Percentiles rank a stretch among this genome's conserved stretches.
These are phyloP conservation scores for Pseudohyphozyma bogoriensis DNA, from an alignment of 768 basidiomycete genomes.

Conservation along the genomic window DNA sequence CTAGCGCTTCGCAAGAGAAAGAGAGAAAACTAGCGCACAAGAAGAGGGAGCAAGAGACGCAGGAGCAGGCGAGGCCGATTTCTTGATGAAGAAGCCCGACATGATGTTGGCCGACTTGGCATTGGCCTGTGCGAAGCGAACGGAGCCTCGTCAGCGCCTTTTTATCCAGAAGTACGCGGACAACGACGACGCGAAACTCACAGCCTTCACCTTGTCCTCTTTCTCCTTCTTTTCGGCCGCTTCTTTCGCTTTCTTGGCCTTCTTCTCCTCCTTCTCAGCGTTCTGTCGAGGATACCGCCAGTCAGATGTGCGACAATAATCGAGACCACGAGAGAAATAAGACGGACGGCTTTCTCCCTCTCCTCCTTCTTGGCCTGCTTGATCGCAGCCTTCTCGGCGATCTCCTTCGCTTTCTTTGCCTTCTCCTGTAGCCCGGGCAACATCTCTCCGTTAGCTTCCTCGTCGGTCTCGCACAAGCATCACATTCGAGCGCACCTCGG, in stretches of 20 bases:
- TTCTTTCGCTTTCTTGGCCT: constrained; percentile 36
- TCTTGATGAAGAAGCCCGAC: constrained; percentile 66
- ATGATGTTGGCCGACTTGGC: constrained; percentile 65
- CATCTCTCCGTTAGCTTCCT: neutral
- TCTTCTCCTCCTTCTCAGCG: constrained; percentile 41
- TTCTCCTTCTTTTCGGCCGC: constrained; percentile 43
- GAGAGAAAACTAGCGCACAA: neutral
- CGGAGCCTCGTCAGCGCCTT: too few relatives aligned
- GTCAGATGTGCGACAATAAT: neutral
- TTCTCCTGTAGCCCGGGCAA: constrained; percentile 12
- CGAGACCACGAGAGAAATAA: neutral
- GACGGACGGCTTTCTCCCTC: constrained; percentile 18
- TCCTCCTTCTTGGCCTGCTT: constrained; percentile 22
- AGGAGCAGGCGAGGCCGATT: constrained; percentile 40
- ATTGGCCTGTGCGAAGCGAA: constrained; percentile 41
- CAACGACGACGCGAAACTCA: constrained; percentile 60
- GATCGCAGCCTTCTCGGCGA: constrained; percentile 26
- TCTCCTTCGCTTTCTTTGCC: constrained; percentile 6
- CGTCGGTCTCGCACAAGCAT: neutral
- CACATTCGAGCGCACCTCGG: neutral
- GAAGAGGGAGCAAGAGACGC: constrained; percentile 16
- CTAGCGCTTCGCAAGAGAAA: neutral
- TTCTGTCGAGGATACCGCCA: neutral
- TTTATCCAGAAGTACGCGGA: too few relatives aligned
- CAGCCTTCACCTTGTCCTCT: constrained; percentile 53